These are phyloP conservation scores for Caryopteris hybrid DNA, from an alignment of 305 asterid genomes.

Conservation along the genomic window DNA sequence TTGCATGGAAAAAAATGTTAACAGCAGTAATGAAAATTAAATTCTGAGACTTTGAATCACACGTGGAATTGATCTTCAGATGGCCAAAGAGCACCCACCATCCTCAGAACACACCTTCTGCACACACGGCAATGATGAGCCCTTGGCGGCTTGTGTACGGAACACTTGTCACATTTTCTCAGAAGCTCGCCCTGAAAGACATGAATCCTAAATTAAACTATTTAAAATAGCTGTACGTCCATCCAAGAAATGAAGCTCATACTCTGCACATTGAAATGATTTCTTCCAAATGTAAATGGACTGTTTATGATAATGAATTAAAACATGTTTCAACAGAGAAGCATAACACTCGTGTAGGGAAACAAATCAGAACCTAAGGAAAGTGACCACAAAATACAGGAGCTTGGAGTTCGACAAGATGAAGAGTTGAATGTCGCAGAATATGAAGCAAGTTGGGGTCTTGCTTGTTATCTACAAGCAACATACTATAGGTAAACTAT, in stretches of 20 bases:
- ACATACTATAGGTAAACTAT: background rate
- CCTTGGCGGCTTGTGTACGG: conserved; percentile 80
- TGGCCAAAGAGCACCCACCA: conserved; percentile 56
- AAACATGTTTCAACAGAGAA: background rate
- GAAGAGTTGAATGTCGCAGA: background rate
- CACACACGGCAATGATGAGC: conserved; percentile 97
- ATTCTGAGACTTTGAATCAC: background rate
- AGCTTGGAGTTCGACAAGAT: too few relatives aligned
- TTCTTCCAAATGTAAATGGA: background rate
- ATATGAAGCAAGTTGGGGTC: background rate
- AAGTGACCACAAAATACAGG: background rate
- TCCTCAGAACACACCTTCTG: conserved; percentile 84
- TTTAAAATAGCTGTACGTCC: conserved; percentile 3
- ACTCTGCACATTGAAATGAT: background rate
- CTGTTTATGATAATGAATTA: background rate
- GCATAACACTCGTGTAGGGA: background rate
- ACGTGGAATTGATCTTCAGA: background rate
- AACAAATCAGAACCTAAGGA: background rate
- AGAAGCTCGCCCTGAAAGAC: conserved; percentile 35
- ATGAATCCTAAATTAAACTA: conserved; percentile 14
- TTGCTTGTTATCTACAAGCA: background rate
- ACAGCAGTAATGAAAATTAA: background rate
- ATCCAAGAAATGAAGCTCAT: conserved; percentile 2
- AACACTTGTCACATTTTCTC: conserved; percentile 75
- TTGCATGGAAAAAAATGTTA: background rate